Percentiles rank a stretch among this genome's conserved stretches.
These are phyloP conservation scores for Metarhizium robertsii DNA, from an alignment of 2,329 filamentous ascomycete species.

Conservation along the genomic window DNA sequence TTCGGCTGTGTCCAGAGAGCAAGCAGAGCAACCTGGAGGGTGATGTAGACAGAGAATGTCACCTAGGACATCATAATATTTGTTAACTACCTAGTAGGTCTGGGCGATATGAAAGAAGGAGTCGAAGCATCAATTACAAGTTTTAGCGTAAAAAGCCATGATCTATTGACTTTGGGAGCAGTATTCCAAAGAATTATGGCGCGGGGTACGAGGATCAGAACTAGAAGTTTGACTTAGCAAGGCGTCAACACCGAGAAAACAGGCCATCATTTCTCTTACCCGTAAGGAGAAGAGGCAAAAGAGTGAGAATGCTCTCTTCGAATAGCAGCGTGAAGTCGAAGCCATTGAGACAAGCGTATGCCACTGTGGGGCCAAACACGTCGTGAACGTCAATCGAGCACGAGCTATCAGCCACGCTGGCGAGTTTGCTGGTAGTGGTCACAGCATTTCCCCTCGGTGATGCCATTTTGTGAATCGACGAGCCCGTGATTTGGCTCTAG, in stretches of 20 bases:
- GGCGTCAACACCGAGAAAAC: not conserved
- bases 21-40: constrained; percentile 10
- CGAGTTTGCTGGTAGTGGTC: too few relatives aligned
- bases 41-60: constrained; percentile 5
- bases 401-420: not conserved
- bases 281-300: constrained; percentile 12
- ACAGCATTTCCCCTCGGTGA: not conserved
- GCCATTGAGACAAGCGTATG: constrained; percentile 12
- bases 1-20: constrained; percentile 9
- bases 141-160: constrained; percentile 9
- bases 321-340: constrained; percentile 21
- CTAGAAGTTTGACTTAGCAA: constrained; percentile 3
- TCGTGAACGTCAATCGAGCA: constrained; percentile 9
- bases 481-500: too few relatives aligned
- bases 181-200: constrained; percentile 3
- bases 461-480: not conserved
- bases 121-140: constrained; percentile 4
- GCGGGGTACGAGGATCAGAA: constrained; percentile 5
- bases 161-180: constrained; percentile 5
- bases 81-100: not conserved
- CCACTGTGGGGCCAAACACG: constrained; percentile 11
- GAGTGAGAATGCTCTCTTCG: constrained; percentile 16
- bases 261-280: constrained; percentile 3
- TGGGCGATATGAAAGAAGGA: not conserved
- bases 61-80: not conserved